Evolutionary conservation across 2,329 filamentous ascomycete genomes (phyloP).

Genomic region (Teratosphaeria zuluensis): DNA sequence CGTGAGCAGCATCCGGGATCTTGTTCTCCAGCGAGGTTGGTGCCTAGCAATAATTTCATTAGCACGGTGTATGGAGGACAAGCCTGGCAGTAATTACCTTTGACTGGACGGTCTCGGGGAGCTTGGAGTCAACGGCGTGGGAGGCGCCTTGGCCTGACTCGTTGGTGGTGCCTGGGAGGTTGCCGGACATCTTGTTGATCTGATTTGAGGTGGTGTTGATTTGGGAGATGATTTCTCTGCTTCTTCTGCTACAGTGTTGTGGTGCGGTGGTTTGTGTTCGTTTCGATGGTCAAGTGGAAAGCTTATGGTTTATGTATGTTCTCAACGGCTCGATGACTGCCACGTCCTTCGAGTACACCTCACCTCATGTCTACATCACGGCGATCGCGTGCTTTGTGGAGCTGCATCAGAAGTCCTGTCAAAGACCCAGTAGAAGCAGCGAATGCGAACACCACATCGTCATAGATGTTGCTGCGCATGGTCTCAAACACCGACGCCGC

Average conservation of each 20-base stretch:
- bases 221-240: background rate
- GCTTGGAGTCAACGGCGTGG: background rate
- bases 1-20: slow-evolving; percentile 31
- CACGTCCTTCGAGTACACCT: background rate
- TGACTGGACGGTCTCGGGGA: background rate
- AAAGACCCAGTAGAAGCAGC: background rate
- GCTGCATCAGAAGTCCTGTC: background rate
- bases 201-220: background rate
- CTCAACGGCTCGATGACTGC: background rate
- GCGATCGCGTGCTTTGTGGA: background rate
- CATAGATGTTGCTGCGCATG: background rate
- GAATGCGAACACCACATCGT: background rate
- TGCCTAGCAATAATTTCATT: slow-evolving; percentile 5
- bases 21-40: slow-evolving; percentile 30
- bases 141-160: background rate
- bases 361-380: background rate
- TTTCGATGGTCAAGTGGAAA: background rate
- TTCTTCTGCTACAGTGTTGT: background rate
- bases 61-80: background rate
- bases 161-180: background rate
- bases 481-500: background rate
- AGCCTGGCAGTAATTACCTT: background rate
- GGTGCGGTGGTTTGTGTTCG: background rate
- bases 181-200: background rate
- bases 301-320: background rate